A percentile compares a stretch with the other conserved stretches of the same genome.
Conservation (phyloP, 805 yeast species). For the Cyberlindnera misumaiensis region DNA sequence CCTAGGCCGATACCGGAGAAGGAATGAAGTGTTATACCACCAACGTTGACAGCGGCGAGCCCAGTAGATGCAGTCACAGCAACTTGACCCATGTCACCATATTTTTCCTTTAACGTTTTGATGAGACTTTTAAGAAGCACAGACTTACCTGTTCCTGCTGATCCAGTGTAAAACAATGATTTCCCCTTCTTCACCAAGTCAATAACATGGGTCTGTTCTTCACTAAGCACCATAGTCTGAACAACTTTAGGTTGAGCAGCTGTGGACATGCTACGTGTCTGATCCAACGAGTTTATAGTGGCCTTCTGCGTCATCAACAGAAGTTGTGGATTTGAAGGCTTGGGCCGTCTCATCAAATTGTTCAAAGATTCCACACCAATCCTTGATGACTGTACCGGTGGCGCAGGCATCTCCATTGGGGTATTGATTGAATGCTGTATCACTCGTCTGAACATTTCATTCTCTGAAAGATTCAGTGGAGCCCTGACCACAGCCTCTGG, state of each 20-base stretch:
- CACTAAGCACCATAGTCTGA: constrained; percentile 32
- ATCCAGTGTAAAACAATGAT: constrained; percentile 87
- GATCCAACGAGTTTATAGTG: not conserved
- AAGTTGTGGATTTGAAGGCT: constrained; percentile 7
- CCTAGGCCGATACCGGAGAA: constrained; percentile 78
- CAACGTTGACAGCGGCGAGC: constrained; percentile 74
- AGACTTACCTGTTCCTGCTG: constrained; percentile 98
- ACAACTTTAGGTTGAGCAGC: constrained; percentile 17
- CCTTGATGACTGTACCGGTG: not conserved
- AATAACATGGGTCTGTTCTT: constrained; percentile 62
- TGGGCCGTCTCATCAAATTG: constrained; percentile 3
- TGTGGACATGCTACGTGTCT: constrained; percentile 6
- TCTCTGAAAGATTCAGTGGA: not conserved
- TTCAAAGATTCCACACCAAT: not conserved
- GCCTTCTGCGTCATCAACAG: constrained; percentile 11
- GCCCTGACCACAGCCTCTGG: too few species aligned
- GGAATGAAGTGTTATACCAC: constrained; percentile 72
- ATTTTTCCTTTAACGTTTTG: constrained; percentile 38
- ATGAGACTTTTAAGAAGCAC: constrained; percentile 66
- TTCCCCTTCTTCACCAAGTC: constrained; percentile 56
- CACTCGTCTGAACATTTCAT: not conserved
- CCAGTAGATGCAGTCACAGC: constrained; percentile 86
- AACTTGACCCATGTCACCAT: constrained; percentile 40
- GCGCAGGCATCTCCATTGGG: not conserved
- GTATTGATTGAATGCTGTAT: too few species aligned